Evolutionary conservation across 2,329 filamentous ascomycete species (phyloP).

Genomic region (Arthrobotrys sphaeroides): DNA sequence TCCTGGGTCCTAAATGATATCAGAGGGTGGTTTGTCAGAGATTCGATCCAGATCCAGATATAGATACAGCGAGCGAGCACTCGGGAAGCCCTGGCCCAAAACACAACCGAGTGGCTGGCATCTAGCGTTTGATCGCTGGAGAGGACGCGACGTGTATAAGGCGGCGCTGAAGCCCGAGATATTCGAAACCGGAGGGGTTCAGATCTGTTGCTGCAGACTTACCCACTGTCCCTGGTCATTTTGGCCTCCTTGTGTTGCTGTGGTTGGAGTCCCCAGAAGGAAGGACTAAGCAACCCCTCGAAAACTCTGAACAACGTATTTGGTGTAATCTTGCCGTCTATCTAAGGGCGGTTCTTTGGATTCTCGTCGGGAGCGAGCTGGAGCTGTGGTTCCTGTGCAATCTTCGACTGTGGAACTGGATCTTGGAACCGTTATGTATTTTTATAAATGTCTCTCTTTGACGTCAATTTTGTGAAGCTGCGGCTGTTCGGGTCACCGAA

Average conservation of each 20-base stretch:
- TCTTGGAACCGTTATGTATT: not conserved
- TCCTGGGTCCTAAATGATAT: conserved; percentile 48
- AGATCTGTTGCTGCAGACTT: conserved; percentile 41
- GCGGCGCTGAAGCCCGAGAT: conserved; percentile 6
- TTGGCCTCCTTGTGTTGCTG: conserved; percentile 29
- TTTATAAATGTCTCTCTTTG: conserved; percentile 8
- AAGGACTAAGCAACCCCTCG: conserved; percentile 46
- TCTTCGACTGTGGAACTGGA: conserved; percentile 2
- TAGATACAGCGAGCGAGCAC: conserved; percentile 6
- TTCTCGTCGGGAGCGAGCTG: conserved; percentile 1
- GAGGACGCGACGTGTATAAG: not conserved
- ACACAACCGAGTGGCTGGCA: not conserved
- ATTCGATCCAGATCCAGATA: conserved; percentile 40
- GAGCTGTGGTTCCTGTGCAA: not conserved
- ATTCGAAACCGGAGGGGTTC: conserved; percentile 33
- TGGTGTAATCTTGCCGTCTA: conserved; percentile 24
- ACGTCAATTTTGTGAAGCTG: not conserved
- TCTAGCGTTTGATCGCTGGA: not conserved
- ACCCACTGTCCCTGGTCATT: conserved; percentile 49
- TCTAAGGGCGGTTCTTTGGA: conserved; percentile 16
- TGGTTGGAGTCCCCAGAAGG: conserved; percentile 37
- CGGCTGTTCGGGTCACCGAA: conserved; percentile 48
- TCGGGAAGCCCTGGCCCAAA: not conserved
- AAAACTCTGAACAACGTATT: conserved; percentile 37
- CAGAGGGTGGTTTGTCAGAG: conserved; percentile 52